A percentile compares a stretch with the other conserved stretches of the same genome.
These are phyloP conservation scores for Eucalyptus guilfoylei DNA, from an alignment of 345 rosid species.

Conservation along the genomic window DNA sequence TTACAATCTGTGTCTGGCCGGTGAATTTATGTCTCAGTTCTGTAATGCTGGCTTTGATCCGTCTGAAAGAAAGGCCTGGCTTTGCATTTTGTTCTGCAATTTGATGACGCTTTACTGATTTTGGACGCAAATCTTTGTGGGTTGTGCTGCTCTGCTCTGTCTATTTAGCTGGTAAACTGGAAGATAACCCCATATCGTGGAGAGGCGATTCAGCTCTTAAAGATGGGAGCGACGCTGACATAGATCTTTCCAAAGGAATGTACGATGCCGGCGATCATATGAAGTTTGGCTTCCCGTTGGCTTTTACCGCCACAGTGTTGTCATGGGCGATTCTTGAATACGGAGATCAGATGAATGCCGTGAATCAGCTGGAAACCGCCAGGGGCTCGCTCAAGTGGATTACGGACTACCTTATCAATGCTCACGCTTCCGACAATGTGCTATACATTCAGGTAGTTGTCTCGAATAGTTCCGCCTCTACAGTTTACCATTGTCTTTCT, in stretches of 20 bases:
- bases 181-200: conserved; percentile 58
- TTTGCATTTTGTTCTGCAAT: neutral
- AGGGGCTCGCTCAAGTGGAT: conserved; percentile 74
- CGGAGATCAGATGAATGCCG: conserved; percentile 81
- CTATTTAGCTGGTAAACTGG: conserved; percentile 68
- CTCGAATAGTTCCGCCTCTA: neutral
- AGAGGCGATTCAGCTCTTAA: conserved; percentile 82
- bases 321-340: conserved; percentile 98
- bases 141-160: neutral
- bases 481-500: neutral
- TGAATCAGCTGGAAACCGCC: conserved; percentile 55
- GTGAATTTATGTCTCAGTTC: neutral
- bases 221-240: conserved; percentile 54
- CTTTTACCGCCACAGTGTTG: conserved; percentile 76
- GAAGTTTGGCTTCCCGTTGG: conserved; percentile 94
- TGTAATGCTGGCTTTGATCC: neutral
- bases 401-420: conserved; percentile 76
- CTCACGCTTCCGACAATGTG: conserved; percentile 61
- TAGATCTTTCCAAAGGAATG: conserved; percentile 82
- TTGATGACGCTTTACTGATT: neutral
- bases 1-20: neutral
- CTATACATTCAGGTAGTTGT: conserved; percentile 72
- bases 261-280: conserved; percentile 96
- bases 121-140: neutral
- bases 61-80: neutral